A percentile compares a stretch with the other conserved stretches of the same genome.
Evolutionary conservation across 2,329 filamentous ascomycete species (phyloP).

Genomic region (Trichoderma sp.): DNA sequence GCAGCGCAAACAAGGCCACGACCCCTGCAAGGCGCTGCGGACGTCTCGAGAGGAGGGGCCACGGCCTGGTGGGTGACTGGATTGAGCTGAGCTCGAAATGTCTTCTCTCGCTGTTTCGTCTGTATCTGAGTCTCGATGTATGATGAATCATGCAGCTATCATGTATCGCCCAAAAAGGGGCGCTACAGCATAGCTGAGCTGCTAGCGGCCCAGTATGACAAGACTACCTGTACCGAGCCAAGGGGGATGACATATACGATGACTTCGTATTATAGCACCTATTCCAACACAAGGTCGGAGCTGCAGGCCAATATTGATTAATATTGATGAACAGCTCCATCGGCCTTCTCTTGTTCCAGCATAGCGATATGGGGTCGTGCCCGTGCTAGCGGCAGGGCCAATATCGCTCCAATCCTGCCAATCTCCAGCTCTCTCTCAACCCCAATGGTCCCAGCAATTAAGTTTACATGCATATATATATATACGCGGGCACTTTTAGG

Average conservation of each 20-base stretch:
- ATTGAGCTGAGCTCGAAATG: background rate
- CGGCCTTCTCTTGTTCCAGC: constrained; percentile 10
- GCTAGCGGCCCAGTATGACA: background rate
- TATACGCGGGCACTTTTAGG: constrained; percentile 4
- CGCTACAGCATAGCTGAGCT: background rate
- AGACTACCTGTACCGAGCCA: background rate
- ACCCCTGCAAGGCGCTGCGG: constrained; percentile 19
- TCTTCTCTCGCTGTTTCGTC: background rate
- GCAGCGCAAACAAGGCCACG: constrained; percentile 19
- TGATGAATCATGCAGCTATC: background rate
- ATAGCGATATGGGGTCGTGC: background rate
- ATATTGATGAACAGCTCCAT: background rate
- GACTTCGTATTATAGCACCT: background rate
- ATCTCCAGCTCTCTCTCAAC: background rate
- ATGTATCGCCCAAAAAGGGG: background rate
- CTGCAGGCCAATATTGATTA: background rate
- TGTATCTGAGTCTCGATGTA: background rate
- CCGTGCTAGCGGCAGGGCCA: background rate
- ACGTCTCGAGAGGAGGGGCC: background rate
- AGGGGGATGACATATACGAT: background rate
- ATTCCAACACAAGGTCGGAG: background rate
- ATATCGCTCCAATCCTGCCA: background rate
- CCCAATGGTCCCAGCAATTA: background rate
- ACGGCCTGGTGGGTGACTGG: background rate
- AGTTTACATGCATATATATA: constrained; percentile 7